Conservation (phyloP, 257 asterid genomes). For the Marsdenia floribunda region DNA sequence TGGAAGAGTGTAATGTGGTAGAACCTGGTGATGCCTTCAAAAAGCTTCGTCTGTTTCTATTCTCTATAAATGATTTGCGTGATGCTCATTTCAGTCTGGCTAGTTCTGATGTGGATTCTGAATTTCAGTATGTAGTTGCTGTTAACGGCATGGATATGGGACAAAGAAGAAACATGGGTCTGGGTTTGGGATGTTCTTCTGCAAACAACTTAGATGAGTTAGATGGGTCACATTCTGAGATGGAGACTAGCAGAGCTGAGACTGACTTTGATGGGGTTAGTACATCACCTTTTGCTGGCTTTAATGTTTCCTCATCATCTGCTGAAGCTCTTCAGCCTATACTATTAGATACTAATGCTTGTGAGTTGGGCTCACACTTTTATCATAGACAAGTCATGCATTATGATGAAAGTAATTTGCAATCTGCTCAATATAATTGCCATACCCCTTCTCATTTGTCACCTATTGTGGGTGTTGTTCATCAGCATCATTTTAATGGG, state of each 20-base stretch:
- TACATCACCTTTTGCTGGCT: slow-evolving; percentile 35
- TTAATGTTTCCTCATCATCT: slow-evolving; percentile 30
- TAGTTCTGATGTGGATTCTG: slow-evolving; percentile 56
- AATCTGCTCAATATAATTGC: slow-evolving; percentile 32
- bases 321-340: slow-evolving; percentile 36
- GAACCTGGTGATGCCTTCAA: slow-evolving; percentile 51
- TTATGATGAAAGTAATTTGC: slow-evolving; percentile 33
- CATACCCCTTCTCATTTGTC: slow-evolving; percentile 26
- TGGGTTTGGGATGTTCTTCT: slow-evolving; percentile 39
- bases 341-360: slow-evolving; percentile 27
- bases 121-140: slow-evolving; percentile 76
- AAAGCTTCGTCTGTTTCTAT: slow-evolving; percentile 73
- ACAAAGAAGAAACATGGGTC: slow-evolving; percentile 41
- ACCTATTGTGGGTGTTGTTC: slow-evolving; percentile 36
- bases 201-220: slow-evolving; percentile 55
- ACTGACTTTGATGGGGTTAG: slow-evolving; percentile 35
- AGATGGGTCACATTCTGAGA: slow-evolving; percentile 36
- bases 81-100: slow-evolving; percentile 53
- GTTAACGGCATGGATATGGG: slow-evolving; percentile 63
- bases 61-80: slow-evolving; percentile 63
- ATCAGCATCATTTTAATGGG: slow-evolving; percentile 33
- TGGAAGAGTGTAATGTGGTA: slow-evolving; percentile 72
- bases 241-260: slow-evolving; percentile 33
- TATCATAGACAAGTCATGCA: slow-evolving; percentile 31
- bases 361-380: slow-evolving; percentile 34